Percentiles rank a stretch among this genome's conserved stretches.
Evolutionary conservation across 805 yeast species (phyloP).

Genomic region (Teunomyces barrocoloradensis): DNA sequence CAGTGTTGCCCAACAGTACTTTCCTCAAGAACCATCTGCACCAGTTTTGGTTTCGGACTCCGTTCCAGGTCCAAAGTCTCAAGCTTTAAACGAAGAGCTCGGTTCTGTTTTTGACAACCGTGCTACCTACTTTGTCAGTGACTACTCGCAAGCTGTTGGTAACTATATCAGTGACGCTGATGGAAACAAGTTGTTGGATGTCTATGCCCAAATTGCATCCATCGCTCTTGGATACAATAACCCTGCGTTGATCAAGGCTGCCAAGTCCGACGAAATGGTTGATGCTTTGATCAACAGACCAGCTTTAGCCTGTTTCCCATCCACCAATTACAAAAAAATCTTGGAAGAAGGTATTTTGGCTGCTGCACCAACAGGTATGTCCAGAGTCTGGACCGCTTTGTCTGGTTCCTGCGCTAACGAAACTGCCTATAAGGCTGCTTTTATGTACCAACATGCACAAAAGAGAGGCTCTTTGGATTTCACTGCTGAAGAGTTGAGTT

Average conservation of each 20-base stretch:
- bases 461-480: constrained; percentile 49
- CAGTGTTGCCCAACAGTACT: constrained; percentile 28
- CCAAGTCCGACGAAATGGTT: constrained; percentile 40
- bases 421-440: constrained; percentile 69
- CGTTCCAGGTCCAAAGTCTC: constrained; percentile 40
- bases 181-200: constrained; percentile 40
- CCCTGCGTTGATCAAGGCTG: constrained; percentile 37
- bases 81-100: constrained; percentile 29
- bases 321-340: constrained; percentile 37
- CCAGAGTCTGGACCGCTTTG: constrained; percentile 61
- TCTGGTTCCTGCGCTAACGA: constrained; percentile 72
- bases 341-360: constrained; percentile 51
- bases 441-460: constrained; percentile 59
- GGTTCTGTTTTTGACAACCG: constrained; percentile 41
- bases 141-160: constrained; percentile 37
- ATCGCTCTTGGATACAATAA: constrained; percentile 45
- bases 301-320: constrained; percentile 44
- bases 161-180: constrained; percentile 43
- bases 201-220: constrained; percentile 43
- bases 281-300: constrained; percentile 42
- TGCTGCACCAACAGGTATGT: constrained; percentile 64
- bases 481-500: constrained; percentile 42
- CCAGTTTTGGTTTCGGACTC: constrained; percentile 29
- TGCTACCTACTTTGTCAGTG: constrained; percentile 42
- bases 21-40: constrained; percentile 34